Base-by-base conservation (phyloP, 1,284 basidiomycete genomes). In the Abortiporus biennis region DNA sequence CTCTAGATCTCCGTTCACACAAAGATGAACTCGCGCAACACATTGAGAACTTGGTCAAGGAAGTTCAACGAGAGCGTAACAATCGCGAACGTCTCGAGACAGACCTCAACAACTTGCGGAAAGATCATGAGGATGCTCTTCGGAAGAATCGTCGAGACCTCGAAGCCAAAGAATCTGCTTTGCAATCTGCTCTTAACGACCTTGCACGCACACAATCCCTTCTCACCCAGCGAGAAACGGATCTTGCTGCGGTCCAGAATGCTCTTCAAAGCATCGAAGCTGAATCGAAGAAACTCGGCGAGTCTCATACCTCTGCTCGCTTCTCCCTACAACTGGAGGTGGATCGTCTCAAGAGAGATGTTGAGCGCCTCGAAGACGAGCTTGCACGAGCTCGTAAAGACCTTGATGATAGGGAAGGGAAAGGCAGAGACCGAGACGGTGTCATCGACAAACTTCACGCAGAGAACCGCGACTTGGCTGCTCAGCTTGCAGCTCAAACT, bases 281-380 rank as follows among this genome's bases (percentile, higher is more conserved):
- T 9, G 81, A 85, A 57, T 78, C 78, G 42, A 81, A 81, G 65
- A 78, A 82, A 47, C 67, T 83, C 4, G 91, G 91, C 29, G 87
- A 92, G 65, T 74, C 81, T 22, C 85, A 87, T 53, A 85, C 85
- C 1, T 85, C 83, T 8, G 87, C 92, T 36, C 75, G 82, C 43
- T 91, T 92, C 68, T 89, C 89, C 0, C 67, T 98, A 30, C 89
- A 96, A 61, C 76, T 97, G 20, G 94, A 98, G 63, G 75, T 92
- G 3, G 94, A 97, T 53, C 71, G 92, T 1, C 68, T 95, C 37
- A 85, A 87, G 58, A 77, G 93, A 23, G 95, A 98, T 58, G 59
- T 96, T 17, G 78, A 83, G 49, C 70, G 85, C 5, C 72, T 85
- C 9, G 90, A 95, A 55, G 81, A 85, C 49, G 91, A 96, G 42